A percentile compares a stretch with the other conserved stretches of the same genome.
phyloP scores from a whole-genome alignment of 169 alveolate species.

The Perkinsus marinus region DNA sequence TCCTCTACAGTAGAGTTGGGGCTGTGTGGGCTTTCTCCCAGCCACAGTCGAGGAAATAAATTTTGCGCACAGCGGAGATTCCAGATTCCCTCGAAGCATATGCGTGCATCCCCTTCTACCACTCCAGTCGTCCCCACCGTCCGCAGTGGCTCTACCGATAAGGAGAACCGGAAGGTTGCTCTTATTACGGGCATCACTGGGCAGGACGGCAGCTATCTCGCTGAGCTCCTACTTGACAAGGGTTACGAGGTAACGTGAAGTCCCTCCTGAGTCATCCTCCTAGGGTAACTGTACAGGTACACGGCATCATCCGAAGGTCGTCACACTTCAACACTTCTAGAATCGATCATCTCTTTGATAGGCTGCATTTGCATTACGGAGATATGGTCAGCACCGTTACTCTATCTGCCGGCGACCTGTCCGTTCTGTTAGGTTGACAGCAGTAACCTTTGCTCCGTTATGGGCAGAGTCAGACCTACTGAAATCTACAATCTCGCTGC shows the following conservation, averaged over 20 bases:
- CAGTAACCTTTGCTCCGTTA: conserved; percentile 24
- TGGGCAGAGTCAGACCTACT: conserved; percentile 33
- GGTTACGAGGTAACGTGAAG: conserved; percentile 37
- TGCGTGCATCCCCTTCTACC: too few species aligned
- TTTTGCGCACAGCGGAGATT: too few species aligned
- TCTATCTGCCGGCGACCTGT: neutral
- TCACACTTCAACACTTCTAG: conserved; percentile 44
- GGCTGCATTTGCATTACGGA: conserved; percentile 52
- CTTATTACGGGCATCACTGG: conserved; percentile 65
- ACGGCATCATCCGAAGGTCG: conserved; percentile 43
- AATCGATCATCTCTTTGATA: conserved; percentile 42
- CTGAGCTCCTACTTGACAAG: conserved; percentile 50
- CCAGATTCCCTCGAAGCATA: too few species aligned
- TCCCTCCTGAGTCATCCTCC: neutral
- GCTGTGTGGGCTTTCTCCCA: too few species aligned
- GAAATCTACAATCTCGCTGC: conserved; percentile 62
- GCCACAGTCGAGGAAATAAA: too few species aligned
- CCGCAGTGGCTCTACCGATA: too few species aligned
- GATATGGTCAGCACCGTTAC: conserved; percentile 29
- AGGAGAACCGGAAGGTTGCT: conserved; percentile 13
- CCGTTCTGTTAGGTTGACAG: conserved; percentile 19
- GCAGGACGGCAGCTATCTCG: conserved; percentile 63
- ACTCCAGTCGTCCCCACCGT: too few species aligned
- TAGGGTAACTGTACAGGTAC: neutral
- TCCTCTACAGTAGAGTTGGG: too few species aligned